Evolutionary conservation across 352 stramenopile species (phyloP), one percentile per base, ranked within the genome.

Genomic region (Globisporangium echinulatum): DNA sequence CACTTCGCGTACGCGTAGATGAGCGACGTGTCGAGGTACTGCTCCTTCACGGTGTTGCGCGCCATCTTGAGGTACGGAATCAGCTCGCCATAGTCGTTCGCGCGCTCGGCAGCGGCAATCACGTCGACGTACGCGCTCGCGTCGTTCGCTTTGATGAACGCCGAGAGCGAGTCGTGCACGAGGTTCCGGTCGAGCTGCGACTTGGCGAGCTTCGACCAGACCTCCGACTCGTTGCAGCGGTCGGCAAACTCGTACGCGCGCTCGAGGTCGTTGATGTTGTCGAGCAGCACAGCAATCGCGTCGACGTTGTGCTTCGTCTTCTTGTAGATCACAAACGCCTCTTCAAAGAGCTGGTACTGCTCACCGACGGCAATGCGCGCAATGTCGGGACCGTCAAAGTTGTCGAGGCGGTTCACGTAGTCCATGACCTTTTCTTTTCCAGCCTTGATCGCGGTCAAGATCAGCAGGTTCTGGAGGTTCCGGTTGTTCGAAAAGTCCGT

Each of bases 361-460:
- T 99, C 97, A 36, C 89, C 96, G 15, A 99, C 91, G 60, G 97
- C 98, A 72, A 99, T 99, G 60, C 98, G 91, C 38, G 98, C 98
- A 72, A 99, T 99, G 61, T 99, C 96, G 33, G 98, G 97, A 37
- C 96, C 97, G 75, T 99, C 97, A 68, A 99, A 99, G 88, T 99
- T 99, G 80, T 99, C 97, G 58, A 99, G 85, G 68, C 98, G 95
- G 78, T 99, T 98, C 64, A 99, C 98, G 82, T 99, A 99, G 66
- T 99, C 97, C 81, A 98, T 98, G 54, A 99, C 97, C 74, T 98
- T 97, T 61, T 98, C 95, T 69, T 97, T 92, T 66, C 98, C 94
- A 51, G 97, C 96, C 73, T 98, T 97, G 62, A 99, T 99, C 39
- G 97, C 98, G 46, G 98, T 99, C 60, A 99, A 85, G 72, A 99